Base-by-base conservation (phyloP, 1,284 basidiomycete species). In the Athelia sp. region DNA sequence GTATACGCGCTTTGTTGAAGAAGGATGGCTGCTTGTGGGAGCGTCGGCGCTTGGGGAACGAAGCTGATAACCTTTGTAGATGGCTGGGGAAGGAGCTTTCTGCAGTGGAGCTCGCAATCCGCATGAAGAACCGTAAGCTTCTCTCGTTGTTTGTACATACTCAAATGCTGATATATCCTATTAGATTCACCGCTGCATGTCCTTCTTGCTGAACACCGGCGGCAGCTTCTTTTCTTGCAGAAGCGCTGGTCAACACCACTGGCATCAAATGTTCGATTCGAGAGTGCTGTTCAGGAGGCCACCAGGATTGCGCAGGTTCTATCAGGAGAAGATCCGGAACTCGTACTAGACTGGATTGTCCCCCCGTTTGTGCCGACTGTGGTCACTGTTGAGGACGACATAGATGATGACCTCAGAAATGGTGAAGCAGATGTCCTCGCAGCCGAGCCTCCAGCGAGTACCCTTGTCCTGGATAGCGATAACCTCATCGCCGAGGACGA, bases 1-100 rank as follows among this genome's bases (percentile, higher is more conserved):
- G 68, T 0, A 72, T 72, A 11, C 45, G 57, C 0, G 64, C 60
- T 0, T 54, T 70, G 32, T 57, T 68, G 1, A 59, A 60, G 24
- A 1, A 49, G 0, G 64, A 69, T 19, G 46, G 58, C 2, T 72
- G 69, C 31, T 1, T 1, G 0, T 63, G 67, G 46, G 64, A 68
- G 47, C 48, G 48, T 4, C 6, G 10, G 0, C 55, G 59, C 0
- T 50, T 67, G 1, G 44, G 46, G 4, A 4, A 45, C 0, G 64
- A 68, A 46, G 58, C 56, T 8, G 56, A 57, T 6, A 66, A 66
- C 38, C 40, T 66, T 8, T 58, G 51, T 15, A 42, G 38, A 4
- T 63, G 58, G 57, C 61, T 62, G 36, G 49, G 50, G 8, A 31
- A 42, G 14, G 55, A 59, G 23, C 36, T 56, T 1, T 43, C 52